phyloP scores from a whole-genome alignment of 2,329 filamentous ascomycete species.

The Teratosphaeria nubilosa region DNA sequence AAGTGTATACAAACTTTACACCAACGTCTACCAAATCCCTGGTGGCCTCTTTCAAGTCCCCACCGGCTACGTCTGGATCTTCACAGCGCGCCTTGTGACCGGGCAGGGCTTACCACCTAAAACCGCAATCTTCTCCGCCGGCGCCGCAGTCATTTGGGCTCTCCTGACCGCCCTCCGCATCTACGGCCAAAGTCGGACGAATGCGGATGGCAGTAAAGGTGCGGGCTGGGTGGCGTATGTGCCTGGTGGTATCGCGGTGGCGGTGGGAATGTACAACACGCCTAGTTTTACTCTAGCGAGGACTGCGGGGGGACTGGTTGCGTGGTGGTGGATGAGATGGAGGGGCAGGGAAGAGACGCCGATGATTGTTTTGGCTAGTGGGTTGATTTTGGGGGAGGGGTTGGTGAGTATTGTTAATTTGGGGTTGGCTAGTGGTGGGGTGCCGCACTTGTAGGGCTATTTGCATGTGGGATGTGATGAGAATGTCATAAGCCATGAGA shows the following conservation, averaged over 20 bases:
- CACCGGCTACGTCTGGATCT: slow-evolving; percentile 94
- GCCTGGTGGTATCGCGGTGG: slow-evolving; percentile 90
- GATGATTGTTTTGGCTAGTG: slow-evolving; percentile 79
- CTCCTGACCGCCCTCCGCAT: slow-evolving; percentile 61
- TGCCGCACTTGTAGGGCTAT: slow-evolving; percentile 53
- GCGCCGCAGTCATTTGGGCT: slow-evolving; percentile 65
- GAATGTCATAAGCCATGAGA: background rate
- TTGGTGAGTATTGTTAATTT: slow-evolving; percentile 87
- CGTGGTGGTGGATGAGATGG: slow-evolving; percentile 64
- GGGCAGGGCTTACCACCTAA: slow-evolving; percentile 77
- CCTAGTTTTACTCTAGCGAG: slow-evolving; percentile 89
- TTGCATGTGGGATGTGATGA: background rate
- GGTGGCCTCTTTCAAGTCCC: slow-evolving; percentile 87
- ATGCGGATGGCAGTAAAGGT: slow-evolving; percentile 22
- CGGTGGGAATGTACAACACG: slow-evolving; percentile 96
- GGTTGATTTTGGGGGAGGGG: slow-evolving; percentile 85
- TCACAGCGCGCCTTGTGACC: slow-evolving; percentile 86
- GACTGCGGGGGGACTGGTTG: slow-evolving; percentile 65
- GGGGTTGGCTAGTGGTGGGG: slow-evolving; percentile 62
- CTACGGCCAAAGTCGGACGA: slow-evolving; percentile 35
- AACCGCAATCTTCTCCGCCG: slow-evolving; percentile 69
- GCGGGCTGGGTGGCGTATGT: slow-evolving; percentile 62
- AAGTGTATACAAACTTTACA: slow-evolving; percentile 81
- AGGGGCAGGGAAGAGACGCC: slow-evolving; percentile 54
- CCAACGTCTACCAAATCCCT: slow-evolving; percentile 78